Conservation (phyloP, 306 rosid genomes). For the Trifolium fragiferum region DNA sequence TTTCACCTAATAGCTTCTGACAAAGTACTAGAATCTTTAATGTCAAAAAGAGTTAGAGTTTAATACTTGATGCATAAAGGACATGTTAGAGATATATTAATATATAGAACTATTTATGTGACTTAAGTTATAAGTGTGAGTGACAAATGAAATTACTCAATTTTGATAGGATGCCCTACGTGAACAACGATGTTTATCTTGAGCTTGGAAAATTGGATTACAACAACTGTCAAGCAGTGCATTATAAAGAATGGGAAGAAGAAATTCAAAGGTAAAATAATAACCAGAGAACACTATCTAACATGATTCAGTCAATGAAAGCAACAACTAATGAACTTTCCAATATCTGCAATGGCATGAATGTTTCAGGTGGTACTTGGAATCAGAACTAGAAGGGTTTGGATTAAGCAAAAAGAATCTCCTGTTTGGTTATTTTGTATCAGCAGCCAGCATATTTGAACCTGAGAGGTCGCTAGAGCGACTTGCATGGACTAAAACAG, state of each 20-base stretch:
- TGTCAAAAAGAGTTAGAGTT: background rate
- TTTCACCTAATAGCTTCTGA: background rate
- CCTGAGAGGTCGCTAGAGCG: conserved; percentile 71
- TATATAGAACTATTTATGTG: background rate
- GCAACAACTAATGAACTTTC: background rate
- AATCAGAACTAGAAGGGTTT: conserved; percentile 55
- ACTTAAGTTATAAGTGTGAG: background rate
- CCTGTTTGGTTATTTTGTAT: conserved; percentile 61
- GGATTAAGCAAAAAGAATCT: conserved; percentile 64
- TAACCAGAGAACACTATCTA: background rate
- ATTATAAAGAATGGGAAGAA: conserved; percentile 64
- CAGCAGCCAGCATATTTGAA: conserved; percentile 72
- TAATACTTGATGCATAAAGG: background rate
- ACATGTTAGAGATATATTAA: background rate
- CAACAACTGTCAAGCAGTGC: conserved; percentile 75
- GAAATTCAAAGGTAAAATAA: conserved; percentile 59
- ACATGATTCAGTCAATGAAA: background rate
- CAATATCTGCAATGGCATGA: background rate
- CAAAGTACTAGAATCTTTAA: background rate
- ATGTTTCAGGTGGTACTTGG: conserved; percentile 68
- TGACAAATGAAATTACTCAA: background rate
- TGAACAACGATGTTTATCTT: conserved; percentile 67
- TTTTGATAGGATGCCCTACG: conserved; percentile 67
- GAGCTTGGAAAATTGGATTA: conserved; percentile 84
- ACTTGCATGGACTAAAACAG: conserved; percentile 75